Evolutionary conservation across 2,329 filamentous ascomycete species (phyloP), one percentile per base, ranked within the genome.

Genomic region (Aureobasidium sp.): DNA sequence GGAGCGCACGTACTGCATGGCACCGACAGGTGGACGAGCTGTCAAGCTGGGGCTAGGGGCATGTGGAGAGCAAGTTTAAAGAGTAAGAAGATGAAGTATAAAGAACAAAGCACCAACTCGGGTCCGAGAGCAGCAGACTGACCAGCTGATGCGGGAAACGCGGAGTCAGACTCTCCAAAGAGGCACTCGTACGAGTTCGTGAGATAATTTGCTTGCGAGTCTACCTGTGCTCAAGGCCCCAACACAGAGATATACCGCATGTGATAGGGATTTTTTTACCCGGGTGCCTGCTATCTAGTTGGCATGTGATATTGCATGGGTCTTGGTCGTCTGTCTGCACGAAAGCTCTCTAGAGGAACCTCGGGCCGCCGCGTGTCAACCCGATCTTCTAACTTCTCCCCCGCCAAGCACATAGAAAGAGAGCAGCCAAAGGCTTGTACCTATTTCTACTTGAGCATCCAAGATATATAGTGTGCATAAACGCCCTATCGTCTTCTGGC

Each of bases 1-100:
- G 72, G 92, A 96, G 68, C 94, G 86, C 68, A 97, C 92, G 89
- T 97, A 97, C 82, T 97, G 92, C 94, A 97, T 97, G 65, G 80
- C 72, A 69, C 66, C 65, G 64, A 55, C 49, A 27, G 44, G 34
- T 36, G 16, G 25, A 21, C 29, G 9, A 32, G 34, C 45, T 30
- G 45, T 47, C 53, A 59, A 27, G 25, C n/a, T 11, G 29, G 6
- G n/a, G 10, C 15, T 29, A 49, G 13, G 44, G 1, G 57, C 57
- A 59, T 59, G 45, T 49, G 45, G 53, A 34, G 29, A 32, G 39
- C 7, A 39, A 59, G 50, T 58, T 50, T 29, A 29, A 54, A 42
- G 45, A 45, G 29, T 59, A 34, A 47, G 47, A 48, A 47, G 41
- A 27, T 3, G 13, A 49, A 39, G 49, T 52, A 39, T 29, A 55